Conservation (phyloP, 768 basidiomycete species). For the Gelatoporia subvermispora region DNA sequence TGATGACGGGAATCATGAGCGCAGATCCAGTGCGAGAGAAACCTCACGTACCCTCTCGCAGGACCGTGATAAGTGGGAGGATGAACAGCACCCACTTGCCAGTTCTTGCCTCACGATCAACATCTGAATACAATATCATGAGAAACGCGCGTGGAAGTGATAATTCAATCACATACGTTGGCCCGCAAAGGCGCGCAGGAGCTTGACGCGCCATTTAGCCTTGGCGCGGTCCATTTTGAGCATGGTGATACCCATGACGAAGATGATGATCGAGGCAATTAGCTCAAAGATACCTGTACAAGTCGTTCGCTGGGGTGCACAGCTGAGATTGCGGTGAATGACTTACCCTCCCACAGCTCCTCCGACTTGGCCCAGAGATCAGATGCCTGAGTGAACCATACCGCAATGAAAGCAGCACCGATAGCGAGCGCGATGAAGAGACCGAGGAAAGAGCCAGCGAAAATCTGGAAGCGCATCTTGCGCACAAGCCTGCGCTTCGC, state of each 20-base stretch:
- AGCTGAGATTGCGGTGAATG: slow-evolving; percentile 10
- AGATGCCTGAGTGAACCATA: slow-evolving; percentile 90
- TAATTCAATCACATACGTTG: slow-evolving; percentile 35
- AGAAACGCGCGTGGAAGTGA: background rate
- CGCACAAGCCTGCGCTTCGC: slow-evolving; percentile 44
- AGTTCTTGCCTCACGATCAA: slow-evolving; percentile 43
- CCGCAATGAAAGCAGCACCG: slow-evolving; percentile 88
- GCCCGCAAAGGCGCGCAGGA: slow-evolving; percentile 69
- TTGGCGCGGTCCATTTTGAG: slow-evolving; percentile 92
- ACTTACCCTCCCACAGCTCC: slow-evolving; percentile 86
- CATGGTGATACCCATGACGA: slow-evolving; percentile 92
- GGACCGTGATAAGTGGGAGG: slow-evolving; percentile 85
- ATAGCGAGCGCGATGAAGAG: slow-evolving; percentile 77
- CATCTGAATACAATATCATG: slow-evolving; percentile 25
- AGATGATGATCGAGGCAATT: slow-evolving; percentile 76
- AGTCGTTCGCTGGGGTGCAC: background rate
- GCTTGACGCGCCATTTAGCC: slow-evolving; percentile 91
- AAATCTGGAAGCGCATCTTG: slow-evolving; percentile 73
- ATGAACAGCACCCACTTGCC: slow-evolving; percentile 88
- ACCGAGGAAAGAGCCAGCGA: slow-evolving; percentile 69
- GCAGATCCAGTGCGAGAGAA: background rate
- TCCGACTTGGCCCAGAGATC: slow-evolving; percentile 85
- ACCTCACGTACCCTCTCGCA: slow-evolving; percentile 71
- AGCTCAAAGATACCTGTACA: slow-evolving; percentile 59
- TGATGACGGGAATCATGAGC: slow-evolving; percentile 16